phyloP scores from a whole-genome alignment of 164 flowering plant genomes.

The Warburgia ugandensis region DNA sequence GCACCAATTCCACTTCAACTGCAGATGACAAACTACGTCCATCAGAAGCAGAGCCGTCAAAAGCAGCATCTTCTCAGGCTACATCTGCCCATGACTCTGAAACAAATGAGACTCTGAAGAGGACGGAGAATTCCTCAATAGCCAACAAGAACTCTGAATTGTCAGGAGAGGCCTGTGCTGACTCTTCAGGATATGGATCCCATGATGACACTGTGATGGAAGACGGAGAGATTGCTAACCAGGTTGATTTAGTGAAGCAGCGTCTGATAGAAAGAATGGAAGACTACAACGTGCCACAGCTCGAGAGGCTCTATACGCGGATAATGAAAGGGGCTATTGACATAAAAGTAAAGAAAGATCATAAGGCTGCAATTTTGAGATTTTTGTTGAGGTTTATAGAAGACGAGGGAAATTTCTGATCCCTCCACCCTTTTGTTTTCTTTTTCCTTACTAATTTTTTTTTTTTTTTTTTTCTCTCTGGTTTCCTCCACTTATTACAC shows the following conservation, averaged over 20 bases:
- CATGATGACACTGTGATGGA: conserved; percentile 33
- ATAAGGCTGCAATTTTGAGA: conserved; percentile 42
- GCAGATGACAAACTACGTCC: conserved; percentile 37
- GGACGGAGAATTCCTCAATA: conserved; percentile 20
- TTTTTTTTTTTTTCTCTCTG: neutral
- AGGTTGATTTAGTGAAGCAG: conserved; percentile 51
- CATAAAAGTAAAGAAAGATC: conserved; percentile 27
- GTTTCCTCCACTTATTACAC: too few species aligned
- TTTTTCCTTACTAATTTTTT: neutral
- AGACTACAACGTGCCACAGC: conserved; percentile 71
- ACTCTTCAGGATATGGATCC: conserved; percentile 8
- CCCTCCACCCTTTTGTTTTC: conserved; percentile 1
- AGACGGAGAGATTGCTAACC: conserved; percentile 37
- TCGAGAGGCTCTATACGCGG: conserved; percentile 77
- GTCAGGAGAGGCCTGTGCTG: conserved; percentile 18
- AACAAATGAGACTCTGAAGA: conserved; percentile 21
- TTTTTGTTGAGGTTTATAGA: conserved; percentile 53
- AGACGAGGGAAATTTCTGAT: conserved; percentile 55
- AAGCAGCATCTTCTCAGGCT: conserved; percentile 15
- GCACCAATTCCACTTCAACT: conserved; percentile 5
- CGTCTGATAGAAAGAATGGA: conserved; percentile 45
- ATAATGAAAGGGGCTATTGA: conserved; percentile 64
- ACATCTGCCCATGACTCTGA: conserved; percentile 33
- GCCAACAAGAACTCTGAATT: conserved; percentile 16
- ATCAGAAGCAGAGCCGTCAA: conserved; percentile 22